Percentiles rank a stretch among this genome's conserved stretches.
phyloP scores from a whole-genome alignment of 805 yeast genomes.

The Hanseniaspora thailandica region DNA sequence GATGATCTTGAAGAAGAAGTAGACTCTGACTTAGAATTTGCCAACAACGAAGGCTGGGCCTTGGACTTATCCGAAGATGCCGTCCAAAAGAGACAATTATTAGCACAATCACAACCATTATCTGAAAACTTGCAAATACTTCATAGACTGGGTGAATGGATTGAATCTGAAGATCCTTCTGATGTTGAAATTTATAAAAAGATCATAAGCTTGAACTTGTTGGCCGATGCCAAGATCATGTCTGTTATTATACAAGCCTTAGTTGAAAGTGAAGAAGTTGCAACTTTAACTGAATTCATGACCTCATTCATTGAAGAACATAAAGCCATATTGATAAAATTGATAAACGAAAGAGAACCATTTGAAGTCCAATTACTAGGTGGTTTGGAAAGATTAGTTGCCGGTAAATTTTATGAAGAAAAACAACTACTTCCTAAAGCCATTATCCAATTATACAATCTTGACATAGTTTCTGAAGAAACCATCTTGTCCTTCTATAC shows the following conservation, averaged over 20 bases:
- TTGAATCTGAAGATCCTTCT: slow-evolving; percentile 51
- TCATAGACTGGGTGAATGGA: slow-evolving; percentile 85
- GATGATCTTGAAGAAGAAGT: slow-evolving; percentile 48
- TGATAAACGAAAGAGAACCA: slow-evolving; percentile 46
- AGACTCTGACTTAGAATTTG: background rate
- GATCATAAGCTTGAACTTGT: slow-evolving; percentile 66
- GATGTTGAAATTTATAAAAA: slow-evolving; percentile 90
- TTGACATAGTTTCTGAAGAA: slow-evolving; percentile 76
- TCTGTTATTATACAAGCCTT: slow-evolving; percentile 87
- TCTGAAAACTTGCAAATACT: slow-evolving; percentile 39
- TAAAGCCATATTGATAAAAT: slow-evolving; percentile 69
- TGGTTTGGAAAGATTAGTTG: slow-evolving; percentile 88
- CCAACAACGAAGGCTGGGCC: slow-evolving; percentile 69
- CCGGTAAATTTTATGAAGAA: slow-evolving; percentile 63
- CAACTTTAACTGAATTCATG: slow-evolving; percentile 20
- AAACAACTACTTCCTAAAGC: slow-evolving; percentile 70
- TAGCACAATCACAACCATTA: slow-evolving; percentile 35
- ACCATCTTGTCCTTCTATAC: slow-evolving; percentile 75
- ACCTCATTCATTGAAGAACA: slow-evolving; percentile 57
- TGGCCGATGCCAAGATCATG: slow-evolving; percentile 59
- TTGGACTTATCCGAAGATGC: slow-evolving; percentile 96
- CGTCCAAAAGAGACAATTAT: slow-evolving; percentile 79
- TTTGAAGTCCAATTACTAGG: slow-evolving; percentile 87
- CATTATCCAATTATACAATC: slow-evolving; percentile 66
- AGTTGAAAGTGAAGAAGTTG: slow-evolving; percentile 59